Conservation (phyloP, 768 basidiomycete genomes). For the Thelephora aurantiotincta region DNA sequence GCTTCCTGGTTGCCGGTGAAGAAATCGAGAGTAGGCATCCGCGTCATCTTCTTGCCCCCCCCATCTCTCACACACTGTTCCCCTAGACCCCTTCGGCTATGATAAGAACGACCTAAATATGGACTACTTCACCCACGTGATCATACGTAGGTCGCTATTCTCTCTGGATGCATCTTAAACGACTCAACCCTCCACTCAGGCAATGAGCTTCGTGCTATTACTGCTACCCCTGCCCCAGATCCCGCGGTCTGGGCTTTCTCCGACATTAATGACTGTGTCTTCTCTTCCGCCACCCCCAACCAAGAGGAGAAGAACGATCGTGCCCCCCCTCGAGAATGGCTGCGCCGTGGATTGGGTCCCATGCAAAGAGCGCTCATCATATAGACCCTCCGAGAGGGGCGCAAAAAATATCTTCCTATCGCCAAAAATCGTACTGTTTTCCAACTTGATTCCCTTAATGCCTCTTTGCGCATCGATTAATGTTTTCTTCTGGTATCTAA, state of each 20-base stretch:
- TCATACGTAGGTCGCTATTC: conserved; percentile 34
- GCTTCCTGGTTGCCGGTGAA: conserved; percentile 60
- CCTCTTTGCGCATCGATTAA: not conserved
- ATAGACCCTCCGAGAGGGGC: not conserved
- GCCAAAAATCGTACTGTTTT: not conserved
- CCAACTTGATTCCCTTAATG: not conserved
- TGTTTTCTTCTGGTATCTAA: not conserved
- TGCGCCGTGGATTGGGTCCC: conserved; percentile 28
- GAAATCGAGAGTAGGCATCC: conserved; percentile 52
- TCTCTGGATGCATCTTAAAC: not conserved
- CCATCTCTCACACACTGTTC: conserved; percentile 1
- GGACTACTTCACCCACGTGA: conserved; percentile 57
- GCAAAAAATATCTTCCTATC: not conserved
- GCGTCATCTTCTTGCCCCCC: not conserved
- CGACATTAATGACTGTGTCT: conserved; percentile 41
- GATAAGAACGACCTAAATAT: conserved; percentile 66
- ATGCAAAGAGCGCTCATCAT: conserved; percentile 24
- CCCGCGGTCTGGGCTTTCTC: conserved; percentile 47
- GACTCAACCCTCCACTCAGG: conserved; percentile 17
- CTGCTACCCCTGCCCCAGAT: conserved; percentile 44
- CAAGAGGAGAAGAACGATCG: conserved; percentile 23
- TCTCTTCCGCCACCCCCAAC: conserved; percentile 15
- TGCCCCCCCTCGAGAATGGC: conserved; percentile 41
- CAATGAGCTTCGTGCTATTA: conserved; percentile 49
- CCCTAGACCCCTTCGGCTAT: conserved; percentile 25